Conservation (phyloP, 805 yeast genomes). For the Geotrichum ghanense region DNA sequence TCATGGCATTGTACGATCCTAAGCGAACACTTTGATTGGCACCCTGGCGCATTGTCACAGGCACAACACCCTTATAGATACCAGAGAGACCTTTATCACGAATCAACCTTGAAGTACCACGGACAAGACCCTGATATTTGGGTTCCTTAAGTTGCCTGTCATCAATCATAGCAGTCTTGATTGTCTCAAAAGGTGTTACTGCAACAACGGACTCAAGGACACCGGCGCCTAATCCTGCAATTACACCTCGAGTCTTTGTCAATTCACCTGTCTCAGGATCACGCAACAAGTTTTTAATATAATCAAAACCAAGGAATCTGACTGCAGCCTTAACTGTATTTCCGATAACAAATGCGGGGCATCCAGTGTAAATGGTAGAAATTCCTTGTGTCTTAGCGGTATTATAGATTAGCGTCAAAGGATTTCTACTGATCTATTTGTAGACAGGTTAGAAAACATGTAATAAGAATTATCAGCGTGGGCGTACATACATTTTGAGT, state of each 20-base stretch:
- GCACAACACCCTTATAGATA: conserved; percentile 78
- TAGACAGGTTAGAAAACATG: too few relatives aligned
- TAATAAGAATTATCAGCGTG: too few relatives aligned
- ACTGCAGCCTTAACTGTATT: conserved; percentile 96
- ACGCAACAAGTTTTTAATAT: conserved; percentile 61
- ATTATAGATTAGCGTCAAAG: conserved; percentile 64
- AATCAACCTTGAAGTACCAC: conserved; percentile 55
- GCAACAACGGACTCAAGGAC: conserved; percentile 83
- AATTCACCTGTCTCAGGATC: conserved; percentile 73
- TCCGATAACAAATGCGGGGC: conserved; percentile 93
- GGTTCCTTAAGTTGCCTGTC: conserved; percentile 74
- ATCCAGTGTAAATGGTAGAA: conserved; percentile 76
- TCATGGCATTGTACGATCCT: conserved; percentile 86
- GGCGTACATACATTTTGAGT: conserved; percentile 12
- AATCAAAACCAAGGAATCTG: conserved; percentile 84
- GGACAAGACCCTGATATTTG: conserved; percentile 49
- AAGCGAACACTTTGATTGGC: conserved; percentile 90
- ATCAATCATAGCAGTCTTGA: conserved; percentile 90
- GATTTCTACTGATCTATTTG: conserved; percentile 67
- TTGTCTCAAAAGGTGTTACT: conserved; percentile 94
- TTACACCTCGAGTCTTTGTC: conserved; percentile 80
- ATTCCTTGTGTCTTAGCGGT: conserved; percentile 72
- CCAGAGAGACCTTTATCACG: conserved; percentile 75
- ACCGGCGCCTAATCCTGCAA: conserved; percentile 98
- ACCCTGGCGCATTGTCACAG: conserved; percentile 92